phyloP scores from a whole-genome alignment of 176 grass and related monocot species.

The Zoysia japonica region DNA sequence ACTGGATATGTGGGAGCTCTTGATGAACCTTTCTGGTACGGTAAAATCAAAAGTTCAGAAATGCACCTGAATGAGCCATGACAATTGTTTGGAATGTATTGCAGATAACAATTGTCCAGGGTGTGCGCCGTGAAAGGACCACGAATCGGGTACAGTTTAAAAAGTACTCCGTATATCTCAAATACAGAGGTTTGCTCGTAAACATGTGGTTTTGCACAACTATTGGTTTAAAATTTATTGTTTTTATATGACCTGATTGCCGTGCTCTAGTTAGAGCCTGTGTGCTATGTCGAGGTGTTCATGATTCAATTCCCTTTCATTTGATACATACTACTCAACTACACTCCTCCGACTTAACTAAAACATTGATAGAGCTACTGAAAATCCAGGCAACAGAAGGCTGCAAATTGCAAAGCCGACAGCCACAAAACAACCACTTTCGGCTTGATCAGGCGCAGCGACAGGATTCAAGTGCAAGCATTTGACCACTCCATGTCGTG shows the following conservation, averaged over 20 bases:
- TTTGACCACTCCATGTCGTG: conserved; percentile 30
- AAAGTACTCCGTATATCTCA: no score
- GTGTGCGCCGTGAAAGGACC: no score
- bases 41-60: not conserved
- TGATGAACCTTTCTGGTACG: not conserved
- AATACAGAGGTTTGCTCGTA: no score
- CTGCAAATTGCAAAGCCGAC: conserved; percentile 26
- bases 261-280: not conserved
- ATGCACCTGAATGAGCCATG: not conserved
- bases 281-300: not conserved
- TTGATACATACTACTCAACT: conserved; percentile 19
- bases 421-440: conserved; percentile 44
- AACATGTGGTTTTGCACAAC: no score
- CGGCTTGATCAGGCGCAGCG: conserved; percentile 18
- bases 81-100: not conserved
- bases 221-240: no score
- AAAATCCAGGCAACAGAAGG: conserved; percentile 34
- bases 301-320: not conserved
- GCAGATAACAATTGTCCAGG: not conserved
- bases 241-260: no score
- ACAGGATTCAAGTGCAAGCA: conserved; percentile 46
- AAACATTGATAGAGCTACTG: not conserved
- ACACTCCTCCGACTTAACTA: conserved; percentile 5
- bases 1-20: not conserved
- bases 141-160: no score